phyloP scores from a whole-genome alignment of 495 filamentous ascomycete genomes.

The Podospora bellae-mahoneyi region DNA sequence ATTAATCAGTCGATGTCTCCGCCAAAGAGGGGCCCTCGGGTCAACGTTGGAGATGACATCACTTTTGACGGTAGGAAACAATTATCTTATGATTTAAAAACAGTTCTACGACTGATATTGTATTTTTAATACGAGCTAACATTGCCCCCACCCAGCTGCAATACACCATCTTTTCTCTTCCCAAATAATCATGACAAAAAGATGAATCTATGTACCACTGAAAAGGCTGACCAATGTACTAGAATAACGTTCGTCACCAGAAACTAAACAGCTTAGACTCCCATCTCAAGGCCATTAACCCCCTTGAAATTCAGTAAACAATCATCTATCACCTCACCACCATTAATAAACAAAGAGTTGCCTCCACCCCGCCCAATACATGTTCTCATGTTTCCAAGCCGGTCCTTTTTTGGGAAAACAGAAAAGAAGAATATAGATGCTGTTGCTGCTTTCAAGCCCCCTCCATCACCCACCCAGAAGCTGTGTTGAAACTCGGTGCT shows the following conservation, averaged over 20 bases:
- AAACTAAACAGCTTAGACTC: neutral
- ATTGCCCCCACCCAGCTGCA: neutral
- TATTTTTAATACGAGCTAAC: neutral
- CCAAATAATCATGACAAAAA: neutral
- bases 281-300: neutral
- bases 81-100: no score
- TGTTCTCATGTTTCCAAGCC: neutral
- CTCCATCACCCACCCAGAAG: no score
- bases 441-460: conserved; percentile 4
- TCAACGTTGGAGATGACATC: neutral
- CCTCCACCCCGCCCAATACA: neutral
- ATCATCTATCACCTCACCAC: neutral
- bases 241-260: neutral
- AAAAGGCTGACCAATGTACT: neutral
- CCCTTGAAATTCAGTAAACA: neutral
- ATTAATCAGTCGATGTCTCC: neutral
- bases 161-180: neutral
- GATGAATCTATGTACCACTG: neutral
- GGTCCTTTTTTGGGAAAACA: neutral
- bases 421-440: conserved; percentile 4
- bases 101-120: neutral
- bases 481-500: neutral
- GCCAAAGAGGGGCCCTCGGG: neutral
- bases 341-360: conserved; percentile 1
- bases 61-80: neutral